These are phyloP conservation scores for Crinitomyces ghanaensis DNA, from an alignment of 805 yeast species.

Conservation along the genomic window DNA sequence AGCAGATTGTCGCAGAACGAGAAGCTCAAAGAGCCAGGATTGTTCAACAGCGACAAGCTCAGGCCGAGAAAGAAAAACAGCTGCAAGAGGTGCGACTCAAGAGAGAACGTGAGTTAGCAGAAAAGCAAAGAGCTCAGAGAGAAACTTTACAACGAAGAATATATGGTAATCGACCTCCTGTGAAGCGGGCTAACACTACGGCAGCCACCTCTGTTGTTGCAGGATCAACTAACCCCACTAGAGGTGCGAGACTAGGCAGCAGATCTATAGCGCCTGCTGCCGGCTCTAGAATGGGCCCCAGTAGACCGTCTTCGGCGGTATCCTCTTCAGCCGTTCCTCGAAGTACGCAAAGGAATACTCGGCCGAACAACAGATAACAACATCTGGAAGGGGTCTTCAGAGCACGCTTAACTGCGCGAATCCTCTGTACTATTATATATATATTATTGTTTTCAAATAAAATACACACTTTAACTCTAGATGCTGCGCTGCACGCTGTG, in stretches of 20 bases:
- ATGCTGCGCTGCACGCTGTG: neutral
- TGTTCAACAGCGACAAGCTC: constrained; percentile 11
- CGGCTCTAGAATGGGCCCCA: too few relatives aligned
- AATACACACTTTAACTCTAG: neutral
- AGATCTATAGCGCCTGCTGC: too few relatives aligned
- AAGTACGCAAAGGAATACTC: neutral
- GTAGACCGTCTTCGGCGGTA: neutral
- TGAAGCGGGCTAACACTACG: neutral
- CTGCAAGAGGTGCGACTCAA: constrained; percentile 6
- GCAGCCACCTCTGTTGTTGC: constrained; percentile 27
- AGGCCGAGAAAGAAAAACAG: constrained; percentile 7
- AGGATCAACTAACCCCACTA: constrained; percentile 90
- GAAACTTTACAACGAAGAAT: constrained; percentile 11
- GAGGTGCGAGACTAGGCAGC: too few relatives aligned
- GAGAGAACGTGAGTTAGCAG: constrained; percentile 8
- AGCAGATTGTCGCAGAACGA: constrained; percentile 16
- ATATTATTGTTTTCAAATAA: neutral
- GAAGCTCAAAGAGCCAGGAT: constrained; percentile 9
- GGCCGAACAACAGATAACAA: too few relatives aligned
- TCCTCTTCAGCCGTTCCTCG: neutral
- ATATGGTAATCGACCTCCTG: constrained; percentile 11
- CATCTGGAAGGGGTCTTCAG: too few relatives aligned
- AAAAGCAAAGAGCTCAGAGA: constrained; percentile 8
- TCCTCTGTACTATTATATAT: too few relatives aligned
- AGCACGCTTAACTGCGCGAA: too few relatives aligned